Evolutionary conservation across 805 yeast genomes (phyloP).

Genomic region (Yarrowia sp.): DNA sequence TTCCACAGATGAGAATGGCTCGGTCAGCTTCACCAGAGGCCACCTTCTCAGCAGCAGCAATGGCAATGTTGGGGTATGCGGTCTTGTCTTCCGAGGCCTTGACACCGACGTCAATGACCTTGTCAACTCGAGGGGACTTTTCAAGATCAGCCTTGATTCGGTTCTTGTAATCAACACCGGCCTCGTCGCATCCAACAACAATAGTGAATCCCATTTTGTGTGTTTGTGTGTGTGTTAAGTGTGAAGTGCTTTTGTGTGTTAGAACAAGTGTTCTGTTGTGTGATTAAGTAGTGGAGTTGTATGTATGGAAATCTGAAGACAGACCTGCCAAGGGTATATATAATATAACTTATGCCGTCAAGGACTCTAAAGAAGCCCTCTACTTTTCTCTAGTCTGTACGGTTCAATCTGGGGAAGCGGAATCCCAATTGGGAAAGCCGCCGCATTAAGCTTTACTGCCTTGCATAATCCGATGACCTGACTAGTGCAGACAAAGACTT

Average conservation of each 20-base stretch:
- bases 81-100: constrained; percentile 37
- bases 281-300: not conserved
- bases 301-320: not conserved
- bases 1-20: constrained; percentile 48
- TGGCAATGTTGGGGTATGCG: constrained; percentile 46
- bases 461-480: constrained; percentile 23
- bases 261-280: not conserved
- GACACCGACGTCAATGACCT: constrained; percentile 45
- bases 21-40: constrained; percentile 45
- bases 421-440: constrained; percentile 15
- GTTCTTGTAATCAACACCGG: constrained; percentile 46
- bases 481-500: not conserved
- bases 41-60: constrained; percentile 44
- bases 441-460: not conserved
- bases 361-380: not conserved
- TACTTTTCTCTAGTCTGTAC: not conserved
- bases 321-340: not conserved
- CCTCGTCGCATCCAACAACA: constrained; percentile 45
- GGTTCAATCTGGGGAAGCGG: not conserved
- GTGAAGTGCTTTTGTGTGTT: not conserved
- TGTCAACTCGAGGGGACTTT: constrained; percentile 35
- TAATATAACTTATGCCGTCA: not conserved
- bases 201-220: constrained; percentile 32
- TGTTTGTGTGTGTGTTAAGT: not conserved
- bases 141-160: constrained; percentile 41